Conservation (phyloP, 2,329 filamentous ascomycete species). For the Dichotomopilus funicola region DNA sequence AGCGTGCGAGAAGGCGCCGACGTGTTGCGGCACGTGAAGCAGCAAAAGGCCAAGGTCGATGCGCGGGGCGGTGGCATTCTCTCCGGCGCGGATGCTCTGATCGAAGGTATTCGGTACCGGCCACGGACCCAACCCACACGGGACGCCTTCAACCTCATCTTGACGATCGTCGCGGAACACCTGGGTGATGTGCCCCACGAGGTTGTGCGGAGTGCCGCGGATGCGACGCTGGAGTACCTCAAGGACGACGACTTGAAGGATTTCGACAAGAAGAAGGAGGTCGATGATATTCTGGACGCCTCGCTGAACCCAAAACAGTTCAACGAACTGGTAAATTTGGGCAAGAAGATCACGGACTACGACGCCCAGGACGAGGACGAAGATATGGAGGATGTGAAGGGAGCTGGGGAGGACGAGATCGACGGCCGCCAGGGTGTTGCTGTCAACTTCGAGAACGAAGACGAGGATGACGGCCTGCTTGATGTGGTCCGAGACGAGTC, state of each 20-base stretch:
- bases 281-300: slow-evolving; percentile 86
- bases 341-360: slow-evolving; percentile 99
- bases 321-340: slow-evolving; percentile 91
- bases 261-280: slow-evolving; percentile 95
- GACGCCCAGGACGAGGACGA: slow-evolving; percentile 95
- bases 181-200: slow-evolving; percentile 91
- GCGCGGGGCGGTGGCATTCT: slow-evolving; percentile 70
- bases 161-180: slow-evolving; percentile 80
- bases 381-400: slow-evolving; percentile 65
- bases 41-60: slow-evolving; percentile 77
- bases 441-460: slow-evolving; percentile 91
- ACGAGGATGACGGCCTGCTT: slow-evolving; percentile 69
- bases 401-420: slow-evolving; percentile 64
- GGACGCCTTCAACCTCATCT: slow-evolving; percentile 88
- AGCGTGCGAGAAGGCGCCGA: slow-evolving; percentile 74
- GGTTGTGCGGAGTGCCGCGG: slow-evolving; percentile 86
- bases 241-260: slow-evolving; percentile 97
- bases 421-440: slow-evolving; percentile 95
- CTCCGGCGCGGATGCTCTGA: slow-evolving; percentile 74
- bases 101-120: slow-evolving; percentile 88
- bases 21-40: slow-evolving; percentile 75
- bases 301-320: slow-evolving; percentile 83
- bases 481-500: slow-evolving; percentile 85
- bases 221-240: slow-evolving; percentile 81
- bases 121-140: slow-evolving; percentile 86